These are phyloP conservation scores for Botrytis galanthina DNA, from an alignment of 2,329 filamentous ascomycete genomes.

Conservation along the genomic window DNA sequence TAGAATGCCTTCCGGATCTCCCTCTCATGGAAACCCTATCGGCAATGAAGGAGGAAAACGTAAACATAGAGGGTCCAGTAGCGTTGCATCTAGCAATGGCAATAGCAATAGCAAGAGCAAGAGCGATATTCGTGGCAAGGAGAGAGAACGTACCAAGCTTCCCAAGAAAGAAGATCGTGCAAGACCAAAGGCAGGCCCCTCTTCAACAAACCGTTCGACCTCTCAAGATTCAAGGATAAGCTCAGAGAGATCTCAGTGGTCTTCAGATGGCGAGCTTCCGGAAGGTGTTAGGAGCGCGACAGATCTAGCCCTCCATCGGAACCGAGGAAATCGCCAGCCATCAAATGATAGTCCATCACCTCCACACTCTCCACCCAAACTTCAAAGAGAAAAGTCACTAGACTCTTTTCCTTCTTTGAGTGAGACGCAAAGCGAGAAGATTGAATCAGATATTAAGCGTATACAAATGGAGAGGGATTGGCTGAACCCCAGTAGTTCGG, in stretches of 20 bases:
- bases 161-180: background rate
- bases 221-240: background rate
- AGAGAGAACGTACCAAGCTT: too few relatives aligned
- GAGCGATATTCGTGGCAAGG: background rate
- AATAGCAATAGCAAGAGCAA: background rate
- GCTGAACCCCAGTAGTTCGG: background rate
- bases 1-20: background rate
- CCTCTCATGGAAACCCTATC: too few relatives aligned
- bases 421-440: background rate
- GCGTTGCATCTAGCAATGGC: background rate
- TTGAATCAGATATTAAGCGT: background rate
- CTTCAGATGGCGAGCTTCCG: background rate
- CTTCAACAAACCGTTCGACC: background rate
- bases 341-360: background rate
- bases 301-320: background rate
- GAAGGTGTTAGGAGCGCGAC: background rate
- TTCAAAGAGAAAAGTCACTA: background rate
- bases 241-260: background rate
- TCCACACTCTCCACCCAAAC: too few relatives aligned
- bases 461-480: background rate
- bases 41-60: too few relatives aligned
- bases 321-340: background rate
- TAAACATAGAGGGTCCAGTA: background rate
- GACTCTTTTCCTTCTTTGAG: background rate
- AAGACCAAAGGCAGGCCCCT: too few relatives aligned